phyloP scores from a whole-genome alignment of 768 basidiomycete species.

The Rhodotorula taiwanensis region DNA sequence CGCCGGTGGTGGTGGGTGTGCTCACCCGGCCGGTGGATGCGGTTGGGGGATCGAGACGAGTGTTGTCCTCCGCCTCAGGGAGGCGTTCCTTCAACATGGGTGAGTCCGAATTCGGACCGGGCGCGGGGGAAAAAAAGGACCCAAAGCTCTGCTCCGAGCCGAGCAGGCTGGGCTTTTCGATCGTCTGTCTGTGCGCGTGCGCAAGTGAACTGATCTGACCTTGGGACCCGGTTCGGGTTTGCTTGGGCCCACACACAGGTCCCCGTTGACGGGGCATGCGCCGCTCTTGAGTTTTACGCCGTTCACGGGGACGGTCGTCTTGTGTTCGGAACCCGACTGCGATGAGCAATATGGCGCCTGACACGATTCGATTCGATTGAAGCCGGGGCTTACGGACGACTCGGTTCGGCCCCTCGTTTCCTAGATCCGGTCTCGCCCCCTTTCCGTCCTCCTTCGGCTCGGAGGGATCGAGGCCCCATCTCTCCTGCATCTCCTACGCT shows the following conservation, averaged over 20 bases:
- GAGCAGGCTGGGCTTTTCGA: background rate
- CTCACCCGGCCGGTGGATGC: background rate
- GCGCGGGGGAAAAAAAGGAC: too few relatives aligned
- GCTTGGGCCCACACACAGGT: background rate
- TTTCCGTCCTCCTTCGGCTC: too few relatives aligned
- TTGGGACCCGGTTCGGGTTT: too few relatives aligned
- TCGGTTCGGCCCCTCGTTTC: too few relatives aligned
- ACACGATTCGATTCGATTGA: too few relatives aligned
- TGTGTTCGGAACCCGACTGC: slow-evolving; percentile 10
- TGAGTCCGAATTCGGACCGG: background rate
- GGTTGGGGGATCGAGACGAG: slow-evolving; percentile 8
- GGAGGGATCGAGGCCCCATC: too few relatives aligned
- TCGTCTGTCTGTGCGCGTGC: too few relatives aligned
- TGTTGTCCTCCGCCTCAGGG: background rate
- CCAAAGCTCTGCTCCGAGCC: background rate
- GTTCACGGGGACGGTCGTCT: slow-evolving; percentile 22
- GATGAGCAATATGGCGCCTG: slow-evolving; percentile 23
- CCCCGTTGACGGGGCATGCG: background rate
- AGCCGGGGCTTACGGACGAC: too few relatives aligned
- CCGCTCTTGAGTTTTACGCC: slow-evolving; percentile 11
- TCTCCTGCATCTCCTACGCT: too few relatives aligned
- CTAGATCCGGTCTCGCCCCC: too few relatives aligned
- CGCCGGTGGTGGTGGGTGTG: background rate
- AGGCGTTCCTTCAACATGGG: slow-evolving; percentile 11
- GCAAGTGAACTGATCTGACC: too few relatives aligned